Base-by-base conservation (phyloP, 495 filamentous ascomycete genomes). In the Echria macrotheca region DNA sequence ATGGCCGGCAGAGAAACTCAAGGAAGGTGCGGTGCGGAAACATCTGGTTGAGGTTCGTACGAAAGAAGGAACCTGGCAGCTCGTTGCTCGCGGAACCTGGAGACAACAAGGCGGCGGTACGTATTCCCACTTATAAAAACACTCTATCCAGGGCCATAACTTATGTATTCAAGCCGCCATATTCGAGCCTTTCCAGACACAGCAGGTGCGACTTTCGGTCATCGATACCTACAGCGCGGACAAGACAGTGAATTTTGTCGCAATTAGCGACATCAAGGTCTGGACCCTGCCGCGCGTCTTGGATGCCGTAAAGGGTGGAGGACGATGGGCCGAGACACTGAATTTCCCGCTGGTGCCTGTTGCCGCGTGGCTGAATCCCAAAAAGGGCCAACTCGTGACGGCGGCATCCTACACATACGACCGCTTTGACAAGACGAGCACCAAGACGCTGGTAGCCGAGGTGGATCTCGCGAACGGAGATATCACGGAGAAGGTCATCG, bases 381-480 rank as follows among this genome's bases (percentile, higher is more conserved):
- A 37, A 25, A 24, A 31, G 8, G 31, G 32, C 45, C 17, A 18
- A 11, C 14, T 47, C 32, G 45, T 47, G 17, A 47, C 45, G 7
- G 31, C 39, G 32, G 22, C 41, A 12, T 44, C 41, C 4, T 28
- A 29, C 14, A 14, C 41, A 11, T 44, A 15, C 41, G 25, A 44
- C 23, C 12, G 29, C 14, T 28, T 15, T 18, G 23, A 44, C 18
- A 21, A 17, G 17, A 15, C 26, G 26, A 28, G n/a, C 22, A 11
- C 22, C 23, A 69, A 67, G 3, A 80, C 76, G 0, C 44, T 68
- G 39, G 75, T 71, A 1, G 68, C 73, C 9, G 65, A 65, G 14
- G 75, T 62, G 61, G 59, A 69, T 51, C 70, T 65, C 6, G 24
- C 32, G 5, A 65, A 50, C 3, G 55, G 59, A 5, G 57, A 47